Base-by-base conservation (phyloP, 371 early-diverging fungal species). In the Lichtheimia ramosa region DNA sequence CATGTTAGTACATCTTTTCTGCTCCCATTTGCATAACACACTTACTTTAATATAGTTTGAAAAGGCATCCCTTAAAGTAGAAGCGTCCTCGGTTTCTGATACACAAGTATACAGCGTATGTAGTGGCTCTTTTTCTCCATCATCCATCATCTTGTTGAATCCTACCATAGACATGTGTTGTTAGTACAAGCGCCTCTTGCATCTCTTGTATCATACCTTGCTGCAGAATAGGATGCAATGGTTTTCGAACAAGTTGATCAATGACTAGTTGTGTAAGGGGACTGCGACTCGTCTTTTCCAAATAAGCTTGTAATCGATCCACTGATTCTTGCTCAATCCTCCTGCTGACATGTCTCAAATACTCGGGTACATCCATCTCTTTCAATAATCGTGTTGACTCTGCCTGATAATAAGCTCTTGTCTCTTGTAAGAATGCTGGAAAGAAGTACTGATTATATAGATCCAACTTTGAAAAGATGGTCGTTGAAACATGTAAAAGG, bases 391-490 rank as follows among this genome's bases (percentile, higher is more conserved):
- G 63, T 18, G 78, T 65, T n/a, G 88, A 83, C 64, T 94, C 92
- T 18, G 64, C 73, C 16, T 67, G 61, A 63, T 94, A 96, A 65
- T 86, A 95, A 5, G 64, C 62, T 21, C 78, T 77, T 0, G 94
- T 90, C 13, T 69, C 72, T 5, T 80, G 73, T 41, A 93, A 58
- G 56, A 93, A 89, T 2, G 73, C 63, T 8, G 74, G 59, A 68
- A 94, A 90, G 65, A 96, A 92, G 27, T 75, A 79, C 13, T 73
- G 70, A 8, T 68, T 52, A 66, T 95, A 95, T 21, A 92, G 70
- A 0, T 78, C 71, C 21, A 95, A 81, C 41, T 94, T 93, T 16
- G 85, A 57, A 58, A 90, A 69, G 92, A 95, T 94, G 7, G 78
- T 77, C n/a, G 91, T 56, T n/a, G 93, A 67, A 1, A 89, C 84